Percentiles rank a stretch among this genome's conserved stretches.
Evolutionary conservation across 148 eudicot species (phyloP).

Genomic region (Nepenthes mirabilis): DNA sequence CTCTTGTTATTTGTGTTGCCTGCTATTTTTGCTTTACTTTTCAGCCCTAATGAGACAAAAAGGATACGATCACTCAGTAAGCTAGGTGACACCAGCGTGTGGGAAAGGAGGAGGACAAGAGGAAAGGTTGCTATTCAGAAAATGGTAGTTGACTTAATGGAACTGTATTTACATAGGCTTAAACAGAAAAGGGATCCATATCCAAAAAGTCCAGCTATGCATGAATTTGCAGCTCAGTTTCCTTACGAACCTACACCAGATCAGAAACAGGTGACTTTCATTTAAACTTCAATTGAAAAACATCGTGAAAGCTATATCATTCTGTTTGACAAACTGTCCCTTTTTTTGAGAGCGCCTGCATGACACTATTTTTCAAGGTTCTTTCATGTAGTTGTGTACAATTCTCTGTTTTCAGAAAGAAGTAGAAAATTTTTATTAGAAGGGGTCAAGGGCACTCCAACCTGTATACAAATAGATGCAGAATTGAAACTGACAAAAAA

Average conservation of each 20-base stretch:
- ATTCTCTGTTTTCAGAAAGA: too few species aligned
- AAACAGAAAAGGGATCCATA: conserved; percentile 82
- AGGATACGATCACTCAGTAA: conserved; percentile 70
- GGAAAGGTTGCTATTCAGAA: conserved; percentile 95
- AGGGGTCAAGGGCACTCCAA: too few species aligned
- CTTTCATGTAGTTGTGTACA: too few species aligned
- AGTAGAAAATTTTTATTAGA: too few species aligned
- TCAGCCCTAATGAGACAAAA: conserved; percentile 84
- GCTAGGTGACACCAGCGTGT: conserved; percentile 62
- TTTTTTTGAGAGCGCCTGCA: too few species aligned
- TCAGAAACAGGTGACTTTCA: conserved; percentile 61
- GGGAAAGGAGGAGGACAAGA: conserved; percentile 87
- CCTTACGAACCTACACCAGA: conserved; percentile 89
- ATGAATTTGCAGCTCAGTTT: conserved; percentile 63
- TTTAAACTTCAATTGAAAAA: background rate
- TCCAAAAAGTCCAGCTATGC: conserved; percentile 54
- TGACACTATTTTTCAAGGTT: too few species aligned
- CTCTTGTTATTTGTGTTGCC: background rate
- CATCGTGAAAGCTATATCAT: background rate
- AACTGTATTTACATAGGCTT: conserved; percentile 80
- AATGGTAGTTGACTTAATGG: conserved; percentile 98
- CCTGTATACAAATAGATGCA: too few species aligned
- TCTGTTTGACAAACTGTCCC: too few species aligned
- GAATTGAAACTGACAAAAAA: too few species aligned
- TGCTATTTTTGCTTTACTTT: conserved; percentile 5